A percentile compares a stretch with the other conserved stretches of the same genome.
Evolutionary conservation across 1,284 basidiomycete species (phyloP).

Genomic region (Rhodotorula sp.): DNA sequence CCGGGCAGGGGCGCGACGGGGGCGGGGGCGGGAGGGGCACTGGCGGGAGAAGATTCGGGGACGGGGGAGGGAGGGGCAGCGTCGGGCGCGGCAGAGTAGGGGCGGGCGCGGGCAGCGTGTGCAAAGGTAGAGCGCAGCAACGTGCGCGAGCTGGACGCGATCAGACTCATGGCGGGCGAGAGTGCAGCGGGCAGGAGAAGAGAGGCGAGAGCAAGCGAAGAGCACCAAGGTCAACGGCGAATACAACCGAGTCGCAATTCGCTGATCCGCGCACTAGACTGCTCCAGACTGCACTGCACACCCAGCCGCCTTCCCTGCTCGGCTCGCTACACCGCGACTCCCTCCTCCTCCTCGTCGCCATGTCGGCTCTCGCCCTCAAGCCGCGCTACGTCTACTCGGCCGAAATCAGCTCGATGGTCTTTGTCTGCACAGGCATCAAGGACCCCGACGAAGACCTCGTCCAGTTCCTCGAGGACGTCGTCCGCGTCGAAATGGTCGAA

Average conservation of each 20-base stretch:
- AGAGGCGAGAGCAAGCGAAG: too few relatives aligned
- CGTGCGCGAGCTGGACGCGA: neutral
- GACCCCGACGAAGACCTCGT: slow-evolving; percentile 85
- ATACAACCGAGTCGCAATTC: too few relatives aligned
- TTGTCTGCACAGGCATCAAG: slow-evolving; percentile 93
- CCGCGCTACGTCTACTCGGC: slow-evolving; percentile 9
- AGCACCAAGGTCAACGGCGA: too few relatives aligned
- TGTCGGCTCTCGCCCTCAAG: neutral
- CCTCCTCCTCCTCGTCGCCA: neutral
- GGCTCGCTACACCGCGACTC: neutral
- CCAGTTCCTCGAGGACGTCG: slow-evolving; percentile 90
- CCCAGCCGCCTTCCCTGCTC: neutral
- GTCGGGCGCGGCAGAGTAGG: neutral
- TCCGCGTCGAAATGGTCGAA: slow-evolving; percentile 89
- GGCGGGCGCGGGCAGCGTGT: neutral
- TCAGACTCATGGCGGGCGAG: neutral
- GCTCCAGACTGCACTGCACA: too few relatives aligned
- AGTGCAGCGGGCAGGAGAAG: too few relatives aligned
- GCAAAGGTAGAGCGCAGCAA: neutral
- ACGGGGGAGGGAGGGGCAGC: neutral
- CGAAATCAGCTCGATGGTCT: slow-evolving; percentile 64
- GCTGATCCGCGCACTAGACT: too few relatives aligned
- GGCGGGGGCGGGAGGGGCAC: neutral
- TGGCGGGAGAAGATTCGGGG: neutral
- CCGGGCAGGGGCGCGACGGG: slow-evolving; percentile 10